These are phyloP conservation scores for Akanthomyces lecanii DNA, from an alignment of 2,329 filamentous ascomycete genomes.

Conservation along the genomic window DNA sequence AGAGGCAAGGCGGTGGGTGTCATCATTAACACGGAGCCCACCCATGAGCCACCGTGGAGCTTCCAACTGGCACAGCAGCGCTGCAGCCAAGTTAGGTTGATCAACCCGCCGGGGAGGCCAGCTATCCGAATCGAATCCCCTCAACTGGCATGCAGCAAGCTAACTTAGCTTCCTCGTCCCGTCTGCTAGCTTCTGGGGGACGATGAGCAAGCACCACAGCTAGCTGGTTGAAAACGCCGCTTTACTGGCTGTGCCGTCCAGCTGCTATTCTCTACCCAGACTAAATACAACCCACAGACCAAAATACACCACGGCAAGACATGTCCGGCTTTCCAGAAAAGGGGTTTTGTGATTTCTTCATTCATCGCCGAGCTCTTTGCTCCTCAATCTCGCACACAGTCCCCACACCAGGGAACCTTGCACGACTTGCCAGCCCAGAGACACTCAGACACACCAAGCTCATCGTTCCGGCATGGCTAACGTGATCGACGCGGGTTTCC, in stretches of 20 bases:
- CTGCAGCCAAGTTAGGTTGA: neutral
- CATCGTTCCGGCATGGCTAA: neutral
- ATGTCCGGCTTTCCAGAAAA: neutral
- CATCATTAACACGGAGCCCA: neutral
- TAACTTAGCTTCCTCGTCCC: neutral
- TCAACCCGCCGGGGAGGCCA: neutral
- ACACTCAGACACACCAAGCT: too few species aligned
- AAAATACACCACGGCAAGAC: conserved; percentile 12
- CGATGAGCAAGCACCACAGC: neutral
- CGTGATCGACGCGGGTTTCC: neutral
- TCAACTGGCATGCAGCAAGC: neutral
- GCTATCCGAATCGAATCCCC: too few species aligned
- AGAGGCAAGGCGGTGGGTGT: conserved; percentile 10
- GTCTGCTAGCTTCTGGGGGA: neutral
- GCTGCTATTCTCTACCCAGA: neutral
- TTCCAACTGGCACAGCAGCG: neutral
- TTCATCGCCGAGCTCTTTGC: neutral
- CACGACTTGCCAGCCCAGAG: neutral
- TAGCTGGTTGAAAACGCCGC: neutral
- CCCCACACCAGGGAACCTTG: neutral
- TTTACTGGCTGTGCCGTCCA: neutral
- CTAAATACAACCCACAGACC: neutral
- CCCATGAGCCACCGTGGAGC: neutral
- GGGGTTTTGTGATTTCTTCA: neutral
- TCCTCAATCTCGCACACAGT: neutral